Base-by-base conservation (phyloP, 1,139 yeast species). In the Magnusiomyces paraingens region DNA sequence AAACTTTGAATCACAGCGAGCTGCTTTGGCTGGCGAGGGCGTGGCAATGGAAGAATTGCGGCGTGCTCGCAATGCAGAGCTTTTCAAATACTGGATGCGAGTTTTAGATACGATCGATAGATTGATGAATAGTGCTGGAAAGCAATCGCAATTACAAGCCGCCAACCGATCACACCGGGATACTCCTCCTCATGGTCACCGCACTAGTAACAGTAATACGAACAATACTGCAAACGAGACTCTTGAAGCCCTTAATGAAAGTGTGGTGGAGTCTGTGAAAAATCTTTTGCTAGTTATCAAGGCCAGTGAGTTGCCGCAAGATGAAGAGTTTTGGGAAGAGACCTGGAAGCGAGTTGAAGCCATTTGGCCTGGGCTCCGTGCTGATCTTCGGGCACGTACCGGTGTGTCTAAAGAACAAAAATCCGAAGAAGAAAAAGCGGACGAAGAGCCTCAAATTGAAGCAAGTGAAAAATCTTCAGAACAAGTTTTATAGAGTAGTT, bases 181-280 rank as follows among this genome's bases (percentile, higher is more conserved):
- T 12, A 26, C 21, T 15, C 21, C 38, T 20, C 12, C 29, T 22
- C 32, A 47, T 4, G 36, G 50, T 1, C 32, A 47, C 20, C 26
- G 20, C 32, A 42, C n/a, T 32, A 22, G 40, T 29, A 18, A 14
- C 44, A 32, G 21, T 18, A 49, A 49, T 22, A 40, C 46, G 12
- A 46, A 40, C 5, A 32, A 20, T 2, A 18, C 17, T 20, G 32
- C 26, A 18, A 18, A 8, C 14, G 50, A 47, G 21, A 17, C 47
- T 10, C 12, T 43, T n/a, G 47, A 43, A 8, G 52, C 41, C 5
- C 70, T 77, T 51, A 75, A 73, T 52, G 93, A 86, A 62, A 78
- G 84, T 6, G 80, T 81, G 1, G 69, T 76, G 2, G 94, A 86
- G 67, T 72, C 82, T 48, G 70, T 86, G 57, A 84, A 84, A 68